A percentile compares a stretch with the other conserved stretches of the same genome.
Evolutionary conservation across 331 rosid species (phyloP).

Genomic region (Erythrophleum ivorense): DNA sequence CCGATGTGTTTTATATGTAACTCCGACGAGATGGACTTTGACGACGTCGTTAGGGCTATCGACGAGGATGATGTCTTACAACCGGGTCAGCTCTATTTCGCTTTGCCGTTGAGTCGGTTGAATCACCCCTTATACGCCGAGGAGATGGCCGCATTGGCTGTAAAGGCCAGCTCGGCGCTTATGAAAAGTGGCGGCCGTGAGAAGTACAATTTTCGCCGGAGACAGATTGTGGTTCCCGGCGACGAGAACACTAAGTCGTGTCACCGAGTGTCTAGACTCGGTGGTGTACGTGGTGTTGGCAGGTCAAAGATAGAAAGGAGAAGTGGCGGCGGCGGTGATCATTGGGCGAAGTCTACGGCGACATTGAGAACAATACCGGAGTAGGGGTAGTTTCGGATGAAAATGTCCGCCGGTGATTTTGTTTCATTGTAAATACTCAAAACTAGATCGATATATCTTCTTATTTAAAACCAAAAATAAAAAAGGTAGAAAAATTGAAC

Average conservation of each 20-base stretch:
- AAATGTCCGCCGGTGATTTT: neutral
- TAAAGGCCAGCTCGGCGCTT: conserved; percentile 72
- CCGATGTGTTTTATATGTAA: conserved; percentile 76
- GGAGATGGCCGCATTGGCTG: conserved; percentile 95
- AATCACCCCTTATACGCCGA: conserved; percentile 52
- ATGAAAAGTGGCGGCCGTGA: conserved; percentile 45
- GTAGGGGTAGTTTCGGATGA: conserved; percentile 51
- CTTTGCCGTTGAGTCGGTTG: conserved; percentile 64
- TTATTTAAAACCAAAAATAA: neutral
- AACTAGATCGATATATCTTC: neutral
- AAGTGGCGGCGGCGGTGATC: conserved; percentile 33
- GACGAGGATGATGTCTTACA: conserved; percentile 59
- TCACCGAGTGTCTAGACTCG: conserved; percentile 29
- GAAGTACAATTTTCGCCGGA: conserved; percentile 49
- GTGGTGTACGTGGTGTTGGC: neutral
- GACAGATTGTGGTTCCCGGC: conserved; percentile 42
- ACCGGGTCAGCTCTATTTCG: conserved; percentile 86
- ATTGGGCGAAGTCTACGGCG: conserved; percentile 39
- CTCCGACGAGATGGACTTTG: conserved; percentile 82
- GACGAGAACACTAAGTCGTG: conserved; percentile 40
- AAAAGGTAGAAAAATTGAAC: neutral
- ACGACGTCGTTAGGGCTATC: conserved; percentile 64
- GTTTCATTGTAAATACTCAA: conserved; percentile 20
- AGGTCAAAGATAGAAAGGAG: conserved; percentile 43
- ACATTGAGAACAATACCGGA: conserved; percentile 70